These are phyloP conservation scores for Pleurotus salmoneostramineus DNA, from an alignment of 768 basidiomycete genomes.

Conservation along the genomic window DNA sequence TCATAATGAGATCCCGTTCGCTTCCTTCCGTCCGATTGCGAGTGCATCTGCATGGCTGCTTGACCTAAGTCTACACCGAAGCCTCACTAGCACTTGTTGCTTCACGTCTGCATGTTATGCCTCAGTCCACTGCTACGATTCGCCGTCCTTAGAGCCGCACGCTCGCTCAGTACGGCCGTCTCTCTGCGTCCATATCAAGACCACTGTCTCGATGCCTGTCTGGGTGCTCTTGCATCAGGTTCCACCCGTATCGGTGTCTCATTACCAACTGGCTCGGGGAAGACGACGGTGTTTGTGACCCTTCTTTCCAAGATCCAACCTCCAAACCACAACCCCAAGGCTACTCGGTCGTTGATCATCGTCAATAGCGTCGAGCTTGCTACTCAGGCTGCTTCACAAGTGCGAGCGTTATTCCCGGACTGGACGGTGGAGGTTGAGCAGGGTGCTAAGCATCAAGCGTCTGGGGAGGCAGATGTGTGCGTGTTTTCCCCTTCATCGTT, in stretches of 20 bases:
- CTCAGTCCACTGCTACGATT: not conserved
- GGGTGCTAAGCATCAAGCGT: constrained; percentile 67
- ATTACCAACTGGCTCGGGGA: constrained; percentile 80
- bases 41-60: too few relatives aligned
- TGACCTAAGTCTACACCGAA: too few relatives aligned
- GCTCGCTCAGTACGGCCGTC: constrained; percentile 12
- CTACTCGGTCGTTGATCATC: constrained; percentile 68
- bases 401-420: constrained; percentile 57
- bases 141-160: not conserved
- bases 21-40: too few relatives aligned
- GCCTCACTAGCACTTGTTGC: too few relatives aligned
- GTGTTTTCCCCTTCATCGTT: constrained; percentile 17
- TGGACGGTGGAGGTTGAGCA: constrained; percentile 93
- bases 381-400: constrained; percentile 76
- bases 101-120: not conserved
- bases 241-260: constrained; percentile 77
- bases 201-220: constrained; percentile 72
- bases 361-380: constrained; percentile 92
- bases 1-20: not conserved
- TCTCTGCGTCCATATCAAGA: constrained; percentile 86
- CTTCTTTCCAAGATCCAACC: constrained; percentile 64
- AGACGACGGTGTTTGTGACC: constrained; percentile 89
- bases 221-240: constrained; percentile 66
- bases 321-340: constrained; percentile 35
- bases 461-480: constrained; percentile 83